Base-by-base conservation (phyloP, 192 early-diverging fungal genomes). In the Geranomyces variabilis region DNA sequence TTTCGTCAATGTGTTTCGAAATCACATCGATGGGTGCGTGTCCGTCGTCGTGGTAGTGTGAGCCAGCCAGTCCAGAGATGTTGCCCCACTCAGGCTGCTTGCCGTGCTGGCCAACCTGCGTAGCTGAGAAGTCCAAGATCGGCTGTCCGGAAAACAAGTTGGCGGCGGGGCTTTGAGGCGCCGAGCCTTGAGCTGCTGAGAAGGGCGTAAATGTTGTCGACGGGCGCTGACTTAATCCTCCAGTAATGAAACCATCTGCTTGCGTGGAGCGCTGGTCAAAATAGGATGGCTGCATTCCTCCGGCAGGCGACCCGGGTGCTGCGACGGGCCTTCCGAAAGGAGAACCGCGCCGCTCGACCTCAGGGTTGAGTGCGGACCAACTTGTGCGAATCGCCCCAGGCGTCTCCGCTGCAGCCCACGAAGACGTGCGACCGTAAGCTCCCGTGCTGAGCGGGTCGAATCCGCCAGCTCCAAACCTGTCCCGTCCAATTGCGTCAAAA, bases 1-100 rank as follows among this genome's bases (percentile, higher is more conserved):
- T 44, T n/a, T 75, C 73, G 24, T 68, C 73, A 48, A 75, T 75
- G 28, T 68, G 59, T 6, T 62, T 57, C 21, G 66, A 68, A 17
- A 75, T 61, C 12, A 68, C 73, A 51, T 75, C 73, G 26, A 68
- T 13, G 12, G 63, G 73, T 36, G 44, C 66, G 44, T 67, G 66
- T 2, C 19, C 66, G 0, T 75, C 73, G 2, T 75, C 66, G 14
- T 21, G 45, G 48, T 53, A 67, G 44, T 55, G 63, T 9, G 31
- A n/a, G 21, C 58, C 31, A 9, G 28, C 56, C 4, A 59, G 31
- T 14, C 53, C 64, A 22, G 28, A 28, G 21, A 67, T 53, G 22
- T 33, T 36, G 22, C 58, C 43, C 73, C 73, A 75, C 0, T 55
- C 73, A 10, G 47, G 70, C 26, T 71, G 70, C 17, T 29, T 17